Base-by-base conservation (phyloP, 192 early-diverging fungal genomes). In the Backusella tarrabulga region DNA sequence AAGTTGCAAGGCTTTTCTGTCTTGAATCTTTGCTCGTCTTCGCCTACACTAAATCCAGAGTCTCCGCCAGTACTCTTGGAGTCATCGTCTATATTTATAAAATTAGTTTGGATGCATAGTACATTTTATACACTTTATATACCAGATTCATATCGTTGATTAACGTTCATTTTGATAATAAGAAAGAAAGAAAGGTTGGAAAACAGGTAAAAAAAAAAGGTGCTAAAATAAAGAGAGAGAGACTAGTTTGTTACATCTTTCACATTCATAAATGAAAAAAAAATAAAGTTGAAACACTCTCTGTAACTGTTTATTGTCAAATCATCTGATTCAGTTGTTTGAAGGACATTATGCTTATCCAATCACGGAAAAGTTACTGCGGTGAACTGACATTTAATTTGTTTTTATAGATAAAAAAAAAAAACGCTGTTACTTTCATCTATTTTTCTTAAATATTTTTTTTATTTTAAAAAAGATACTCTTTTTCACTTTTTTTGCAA, bases 21-120 rank as follows among this genome's bases (percentile, higher is more conserved):
- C 26, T 73, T 63, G 21, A 9, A 46, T 34, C 42, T 52, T 26
- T 63, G 66, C 8, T 73, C 63, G 14, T 73, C 63, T 68, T 36
- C 41, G 12, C 66, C 72, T 26, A 66, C 15, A 38, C 66, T 67
- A 54, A 67, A 72, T 8, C 66, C 77, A 54, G 70, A 72, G 35
- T 66, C 73, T 8, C 52, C 73, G 17, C 73, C 73, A 11, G 26
- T 74, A 26, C 73, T 74, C 17, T 63, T 60, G 19, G 40, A 41
- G 41, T 71, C 70, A 21, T 71, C 70, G 26, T 71, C 70, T 71
- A 32, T 12, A 4, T 52, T 14, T 2, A 23, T 23, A 11, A 11
- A 60, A 12, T 50, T 4, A 50, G 4, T 19, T 50, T 50, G 46
- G 46, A 50, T 21, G 46, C 15, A 50, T 26, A 60, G 26, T 23